Conservation (phyloP, 768 basidiomycete species). For the Candolleomyces aberdarensis region DNA sequence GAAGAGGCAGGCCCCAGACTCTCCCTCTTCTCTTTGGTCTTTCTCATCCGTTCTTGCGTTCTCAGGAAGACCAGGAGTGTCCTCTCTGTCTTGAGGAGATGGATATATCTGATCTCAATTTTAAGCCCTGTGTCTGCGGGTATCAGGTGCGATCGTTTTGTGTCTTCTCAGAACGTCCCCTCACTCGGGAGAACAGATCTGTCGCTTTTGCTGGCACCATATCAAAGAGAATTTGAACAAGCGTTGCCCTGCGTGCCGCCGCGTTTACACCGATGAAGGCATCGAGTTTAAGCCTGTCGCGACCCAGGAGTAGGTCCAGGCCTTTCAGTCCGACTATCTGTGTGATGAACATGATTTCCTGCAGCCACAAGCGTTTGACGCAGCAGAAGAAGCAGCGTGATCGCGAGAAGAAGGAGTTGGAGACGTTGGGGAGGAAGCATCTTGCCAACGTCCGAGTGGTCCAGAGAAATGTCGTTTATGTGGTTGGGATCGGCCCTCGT, state of each 20-base stretch:
- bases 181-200: conserved; percentile 62
- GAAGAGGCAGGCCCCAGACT: conserved; percentile 50
- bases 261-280: conserved; percentile 87
- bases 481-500: conserved; percentile 90
- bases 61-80: conserved; percentile 95
- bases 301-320: conserved; percentile 81
- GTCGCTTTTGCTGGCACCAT: conserved; percentile 99
- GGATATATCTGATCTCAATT: conserved; percentile 98
- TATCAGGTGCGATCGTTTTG: conserved; percentile 67
- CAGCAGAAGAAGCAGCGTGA: conserved; percentile 95
- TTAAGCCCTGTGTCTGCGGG: conserved; percentile 98
- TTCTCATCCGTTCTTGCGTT: conserved; percentile 2
- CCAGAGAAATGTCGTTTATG: conserved; percentile 93
- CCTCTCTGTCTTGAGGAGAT: conserved; percentile 98
- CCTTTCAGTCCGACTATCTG: conserved; percentile 14
- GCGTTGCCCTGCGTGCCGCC: conserved; percentile 93
- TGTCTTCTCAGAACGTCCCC: conserved; percentile 3
- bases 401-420: conserved; percentile 93
- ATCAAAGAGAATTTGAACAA: conserved; percentile 95
- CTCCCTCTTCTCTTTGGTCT: conserved; percentile 10
- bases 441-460: conserved; percentile 95
- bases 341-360: conserved; percentile 10
- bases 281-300: conserved; percentile 95
- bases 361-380: conserved; percentile 89
- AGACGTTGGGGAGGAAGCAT: conserved; percentile 77